Percentiles rank a stretch among this genome's conserved stretches.
Evolutionary conservation across 129 eudicot species (phyloP).

Genomic region (Centrapalus pauciflorus): DNA sequence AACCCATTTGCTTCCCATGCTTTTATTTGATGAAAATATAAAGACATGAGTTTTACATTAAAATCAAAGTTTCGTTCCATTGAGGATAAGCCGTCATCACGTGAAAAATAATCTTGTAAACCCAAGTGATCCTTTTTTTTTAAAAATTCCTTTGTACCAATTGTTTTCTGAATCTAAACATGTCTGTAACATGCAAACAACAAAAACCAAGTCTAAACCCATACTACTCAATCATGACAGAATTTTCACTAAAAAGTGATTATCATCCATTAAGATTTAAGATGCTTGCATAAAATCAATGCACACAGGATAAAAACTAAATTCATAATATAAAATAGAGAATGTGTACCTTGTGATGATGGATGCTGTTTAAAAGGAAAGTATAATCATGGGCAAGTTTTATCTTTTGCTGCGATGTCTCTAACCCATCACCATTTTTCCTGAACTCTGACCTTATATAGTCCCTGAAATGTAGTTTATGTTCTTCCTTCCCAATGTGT

Average conservation of each 20-base stretch:
- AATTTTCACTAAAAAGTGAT: neutral
- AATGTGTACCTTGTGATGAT: slow-evolving; percentile 69
- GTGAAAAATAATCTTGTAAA: too few species aligned
- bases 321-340: neutral
- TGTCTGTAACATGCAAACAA: neutral
- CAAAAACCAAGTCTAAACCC: neutral
- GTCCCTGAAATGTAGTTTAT: slow-evolving; percentile 62
- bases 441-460: slow-evolving; percentile 68
- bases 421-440: slow-evolving; percentile 35
- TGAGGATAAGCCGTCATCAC: too few species aligned
- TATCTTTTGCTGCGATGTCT: slow-evolving; percentile 42
- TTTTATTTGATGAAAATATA: too few species aligned
- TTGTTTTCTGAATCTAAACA: neutral
- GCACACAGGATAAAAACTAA: neutral
- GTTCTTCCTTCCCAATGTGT: slow-evolving; percentile 71
- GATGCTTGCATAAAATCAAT: neutral
- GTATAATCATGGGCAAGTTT: slow-evolving; percentile 78
- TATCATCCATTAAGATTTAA: neutral
- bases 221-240: neutral
- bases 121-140: too few species aligned
- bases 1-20: too few species aligned
- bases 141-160: too few species aligned
- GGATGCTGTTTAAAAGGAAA: slow-evolving; percentile 63
- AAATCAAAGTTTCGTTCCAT: too few species aligned
- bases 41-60: too few species aligned